Evolutionary conservation across 1,284 basidiomycete species (phyloP), one percentile per base, ranked within the genome.

Genomic region (Mycosarcoma maydis): DNA sequence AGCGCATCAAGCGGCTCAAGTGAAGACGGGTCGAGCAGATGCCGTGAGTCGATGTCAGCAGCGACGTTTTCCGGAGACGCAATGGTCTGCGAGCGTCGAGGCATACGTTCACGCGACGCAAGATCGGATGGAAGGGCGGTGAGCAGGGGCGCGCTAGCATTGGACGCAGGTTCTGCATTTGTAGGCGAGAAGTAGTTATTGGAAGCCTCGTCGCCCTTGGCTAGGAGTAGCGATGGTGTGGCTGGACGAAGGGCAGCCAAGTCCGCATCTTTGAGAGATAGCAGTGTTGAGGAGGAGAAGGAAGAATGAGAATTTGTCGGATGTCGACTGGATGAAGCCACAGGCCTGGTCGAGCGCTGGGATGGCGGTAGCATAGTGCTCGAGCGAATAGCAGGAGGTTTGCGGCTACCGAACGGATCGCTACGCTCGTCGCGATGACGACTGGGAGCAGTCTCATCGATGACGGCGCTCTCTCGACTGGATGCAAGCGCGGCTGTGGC

Each of bases 1-100:
- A 42, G 55, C n/a, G 66, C 39, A 24, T 69, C 66, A 23, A 69
- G 55, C 38, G 66, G 49, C 17, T 69, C 66, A 19, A 69, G 46
- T 11, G 47, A 39, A 9, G 56, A 53, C 5, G 57, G 57, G 19
- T 57, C 58, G 30, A 56, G 52, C 32, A 68, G 39, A 30, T 49
- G 30, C 2, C 41, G 54, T 17, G 55, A 34, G 30, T 44, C 42
- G 30, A 47, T 29, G 23, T 62, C 66, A 11, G 66, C 59, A 4
- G 55, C 66, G 14, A 59, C 48, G n/a, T 51, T 62, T n/a, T 56
- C 66, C 4, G 59, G 66, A 20, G 66, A 69, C 1, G 66, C 50
- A 11, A 69, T 48, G 4, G 66, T 62, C 55, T 59, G 59, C 6
- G 65, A 49, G 4, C 59, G 58, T 20, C 65, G 65, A n/a, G 48